phyloP scores from a whole-genome alignment of 768 basidiomycete genomes.

The Trametopsis cervina region DNA sequence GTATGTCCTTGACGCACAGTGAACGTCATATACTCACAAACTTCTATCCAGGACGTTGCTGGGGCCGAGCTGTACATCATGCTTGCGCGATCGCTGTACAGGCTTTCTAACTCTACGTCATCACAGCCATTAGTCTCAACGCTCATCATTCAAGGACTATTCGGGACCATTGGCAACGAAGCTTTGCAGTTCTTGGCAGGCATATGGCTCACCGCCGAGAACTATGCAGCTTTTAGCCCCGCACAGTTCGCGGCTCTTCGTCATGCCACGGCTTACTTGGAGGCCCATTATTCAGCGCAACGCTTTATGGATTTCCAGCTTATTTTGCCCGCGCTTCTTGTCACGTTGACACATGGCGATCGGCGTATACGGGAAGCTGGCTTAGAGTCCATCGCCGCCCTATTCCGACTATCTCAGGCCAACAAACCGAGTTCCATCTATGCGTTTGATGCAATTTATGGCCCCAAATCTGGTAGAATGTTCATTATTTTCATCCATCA shows the following conservation, averaged over 20 bases:
- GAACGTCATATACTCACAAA: neutral
- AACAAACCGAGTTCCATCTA: constrained; percentile 53
- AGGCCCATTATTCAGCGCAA: constrained; percentile 52
- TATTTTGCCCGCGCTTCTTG: constrained; percentile 62
- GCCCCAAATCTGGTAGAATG: constrained; percentile 45
- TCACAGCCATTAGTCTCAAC: constrained; percentile 43
- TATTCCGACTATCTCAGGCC: constrained; percentile 32
- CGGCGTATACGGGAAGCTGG: constrained; percentile 41
- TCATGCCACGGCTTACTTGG: constrained; percentile 76
- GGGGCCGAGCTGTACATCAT: constrained; percentile 39
- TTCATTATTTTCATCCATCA: constrained; percentile 4
- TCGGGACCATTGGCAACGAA: constrained; percentile 61
- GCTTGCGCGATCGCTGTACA: constrained; percentile 64
- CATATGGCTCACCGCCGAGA: constrained; percentile 39
- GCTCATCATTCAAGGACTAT: constrained; percentile 54
- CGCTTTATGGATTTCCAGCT: constrained; percentile 73
- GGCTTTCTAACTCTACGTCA: constrained; percentile 51
- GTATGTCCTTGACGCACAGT: too few species aligned
- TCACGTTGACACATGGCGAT: constrained; percentile 45
- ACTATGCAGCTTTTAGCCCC: constrained; percentile 15
- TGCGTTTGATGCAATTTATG: constrained; percentile 70
- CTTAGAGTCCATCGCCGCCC: constrained; percentile 45
- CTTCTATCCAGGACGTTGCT: constrained; percentile 6
- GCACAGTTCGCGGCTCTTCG: constrained; percentile 53
- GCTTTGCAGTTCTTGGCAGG: constrained; percentile 78